A percentile compares a stretch with the other conserved stretches of the same genome.
Conservation (phyloP, 352 stramenopile species). For the Globisporangium sylvaticum region DNA sequence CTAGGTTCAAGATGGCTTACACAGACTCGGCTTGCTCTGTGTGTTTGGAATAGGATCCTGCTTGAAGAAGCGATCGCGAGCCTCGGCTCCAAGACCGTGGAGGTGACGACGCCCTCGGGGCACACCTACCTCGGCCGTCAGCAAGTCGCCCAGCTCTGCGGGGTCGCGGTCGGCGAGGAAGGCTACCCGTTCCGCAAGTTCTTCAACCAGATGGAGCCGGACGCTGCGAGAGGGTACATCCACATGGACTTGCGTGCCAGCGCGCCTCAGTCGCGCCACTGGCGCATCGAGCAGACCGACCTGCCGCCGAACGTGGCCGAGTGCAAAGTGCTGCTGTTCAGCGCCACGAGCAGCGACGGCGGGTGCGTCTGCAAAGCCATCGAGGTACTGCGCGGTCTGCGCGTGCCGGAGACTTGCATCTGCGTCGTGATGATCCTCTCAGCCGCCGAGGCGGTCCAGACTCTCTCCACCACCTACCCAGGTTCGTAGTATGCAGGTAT, state of each 20-base stretch:
- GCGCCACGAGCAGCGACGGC: constrained; percentile 24
- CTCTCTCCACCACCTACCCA: constrained; percentile 31
- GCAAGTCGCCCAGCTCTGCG: constrained; percentile 26
- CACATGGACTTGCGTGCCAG: constrained; percentile 10
- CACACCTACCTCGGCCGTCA: constrained; percentile 28
- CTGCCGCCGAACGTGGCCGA: constrained; percentile 30
- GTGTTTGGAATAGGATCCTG: constrained; percentile 29
- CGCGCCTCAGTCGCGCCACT: background rate
- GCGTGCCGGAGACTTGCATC: constrained; percentile 30
- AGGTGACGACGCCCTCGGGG: constrained; percentile 31
- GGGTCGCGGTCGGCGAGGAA: constrained; percentile 35
- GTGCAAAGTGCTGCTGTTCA: constrained; percentile 37
- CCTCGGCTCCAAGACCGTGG: constrained; percentile 25
- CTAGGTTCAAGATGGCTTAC: background rate
- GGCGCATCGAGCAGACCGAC: constrained; percentile 29
- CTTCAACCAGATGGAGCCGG: constrained; percentile 50
- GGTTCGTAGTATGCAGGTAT: constrained; percentile 14
- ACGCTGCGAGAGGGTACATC: constrained; percentile 30
- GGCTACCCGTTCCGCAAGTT: constrained; percentile 42
- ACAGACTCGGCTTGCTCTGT: background rate
- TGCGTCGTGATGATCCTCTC: constrained; percentile 37
- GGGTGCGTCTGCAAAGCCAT: constrained; percentile 30
- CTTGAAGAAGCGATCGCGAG: constrained; percentile 48
- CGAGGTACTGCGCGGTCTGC: constrained; percentile 20
- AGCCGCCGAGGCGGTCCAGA: constrained; percentile 24